A percentile compares a stretch with the other conserved stretches of the same genome.
Conservation (phyloP, 306 rosid genomes). For the Hippophae rhamnoides region DNA sequence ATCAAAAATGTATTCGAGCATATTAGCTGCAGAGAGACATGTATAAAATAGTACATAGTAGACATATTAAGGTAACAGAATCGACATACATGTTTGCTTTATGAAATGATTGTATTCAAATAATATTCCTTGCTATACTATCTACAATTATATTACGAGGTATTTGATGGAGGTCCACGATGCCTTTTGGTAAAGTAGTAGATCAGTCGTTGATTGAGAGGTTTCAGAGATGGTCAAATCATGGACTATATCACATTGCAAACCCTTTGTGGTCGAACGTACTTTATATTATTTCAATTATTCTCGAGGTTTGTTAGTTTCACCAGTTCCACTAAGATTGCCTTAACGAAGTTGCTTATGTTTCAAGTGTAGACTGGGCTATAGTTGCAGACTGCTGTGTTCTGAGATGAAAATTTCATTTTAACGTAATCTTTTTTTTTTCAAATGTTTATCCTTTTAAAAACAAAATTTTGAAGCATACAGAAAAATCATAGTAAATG, state of each 20-base stretch:
- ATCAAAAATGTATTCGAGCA: background rate
- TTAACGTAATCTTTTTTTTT: background rate
- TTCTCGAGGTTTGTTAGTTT: background rate
- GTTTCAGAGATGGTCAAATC: constrained; percentile 14
- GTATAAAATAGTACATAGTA: background rate
- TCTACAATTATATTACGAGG: constrained; percentile 1
- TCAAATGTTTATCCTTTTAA: background rate
- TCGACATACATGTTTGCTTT: constrained; percentile 6
- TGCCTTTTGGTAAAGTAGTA: constrained; percentile 2
- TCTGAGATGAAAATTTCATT: background rate
- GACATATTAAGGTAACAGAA: background rate
- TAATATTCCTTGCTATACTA: background rate
- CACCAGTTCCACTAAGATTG: constrained; percentile 20
- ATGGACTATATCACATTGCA: constrained; percentile 6
- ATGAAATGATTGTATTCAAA: background rate
- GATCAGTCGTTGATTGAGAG: constrained; percentile 1
- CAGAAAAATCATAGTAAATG: background rate
- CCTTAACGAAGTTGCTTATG: background rate
- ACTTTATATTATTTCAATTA: background rate
- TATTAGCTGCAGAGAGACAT: background rate
- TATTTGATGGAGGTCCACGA: constrained; percentile 8
- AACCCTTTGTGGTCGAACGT: background rate
- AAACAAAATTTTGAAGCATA: background rate
- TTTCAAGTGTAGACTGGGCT: constrained; percentile 2
- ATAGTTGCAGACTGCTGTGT: background rate